These are phyloP conservation scores for Pleurotus platypus DNA, from an alignment of 768 basidiomycete species.

Conservation along the genomic window DNA sequence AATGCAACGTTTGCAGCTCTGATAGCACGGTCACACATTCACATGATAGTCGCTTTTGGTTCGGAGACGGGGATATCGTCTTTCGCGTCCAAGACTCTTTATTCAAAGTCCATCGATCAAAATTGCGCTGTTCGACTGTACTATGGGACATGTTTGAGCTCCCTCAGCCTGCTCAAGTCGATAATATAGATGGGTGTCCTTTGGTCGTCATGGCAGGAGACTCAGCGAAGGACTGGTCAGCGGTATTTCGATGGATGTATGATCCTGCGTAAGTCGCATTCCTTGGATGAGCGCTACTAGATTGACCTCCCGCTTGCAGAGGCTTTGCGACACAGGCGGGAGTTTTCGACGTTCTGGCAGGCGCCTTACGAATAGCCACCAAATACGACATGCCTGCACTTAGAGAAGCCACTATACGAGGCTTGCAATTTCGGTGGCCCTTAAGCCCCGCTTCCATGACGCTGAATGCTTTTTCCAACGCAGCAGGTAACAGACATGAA, in stretches of 20 bases:
- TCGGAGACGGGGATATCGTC: conserved; percentile 31
- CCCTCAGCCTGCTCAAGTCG: conserved; percentile 24
- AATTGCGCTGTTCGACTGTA: conserved; percentile 18
- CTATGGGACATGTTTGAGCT: conserved; percentile 34
- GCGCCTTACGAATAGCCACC: conserved; percentile 27
- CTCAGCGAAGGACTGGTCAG: conserved; percentile 23
- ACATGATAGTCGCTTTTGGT: conserved; percentile 18
- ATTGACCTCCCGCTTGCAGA: conserved; percentile 11
- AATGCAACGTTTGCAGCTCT: neutral
- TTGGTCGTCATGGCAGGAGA: conserved; percentile 21
- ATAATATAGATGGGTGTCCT: conserved; percentile 28
- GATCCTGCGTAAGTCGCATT: conserved; percentile 22
- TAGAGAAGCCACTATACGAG: conserved; percentile 19
- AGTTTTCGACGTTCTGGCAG: conserved; percentile 21
- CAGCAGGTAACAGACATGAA: conserved; percentile 22
- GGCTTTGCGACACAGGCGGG: conserved; percentile 18
- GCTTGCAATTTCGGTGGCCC: conserved; percentile 27
- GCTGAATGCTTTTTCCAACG: conserved; percentile 21
- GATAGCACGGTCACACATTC: neutral
- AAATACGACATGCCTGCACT: conserved; percentile 31
- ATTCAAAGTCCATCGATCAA: conserved; percentile 22
- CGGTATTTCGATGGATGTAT: conserved; percentile 29
- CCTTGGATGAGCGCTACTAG: neutral
- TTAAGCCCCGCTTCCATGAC: conserved; percentile 21
- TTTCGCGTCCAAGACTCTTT: conserved; percentile 21